phyloP scores from a whole-genome alignment of 2,329 filamentous ascomycete genomes.

The Aureobasidium sp. region DNA sequence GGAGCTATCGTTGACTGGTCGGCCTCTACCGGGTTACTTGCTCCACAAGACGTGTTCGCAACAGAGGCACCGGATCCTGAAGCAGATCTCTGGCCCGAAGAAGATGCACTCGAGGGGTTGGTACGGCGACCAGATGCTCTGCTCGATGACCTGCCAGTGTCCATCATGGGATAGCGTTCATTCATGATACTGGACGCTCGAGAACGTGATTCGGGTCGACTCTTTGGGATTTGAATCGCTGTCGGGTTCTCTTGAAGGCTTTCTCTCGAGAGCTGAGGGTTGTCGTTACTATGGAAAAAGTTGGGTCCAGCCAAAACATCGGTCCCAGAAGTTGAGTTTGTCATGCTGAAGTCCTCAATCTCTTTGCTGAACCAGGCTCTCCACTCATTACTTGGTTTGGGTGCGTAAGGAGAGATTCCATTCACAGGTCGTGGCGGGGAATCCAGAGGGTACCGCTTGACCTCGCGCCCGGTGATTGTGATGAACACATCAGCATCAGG shows the following conservation, averaged over 20 bases:
- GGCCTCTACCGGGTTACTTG: background rate
- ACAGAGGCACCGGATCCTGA: slow-evolving; percentile 2
- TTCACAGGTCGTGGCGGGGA: slow-evolving; percentile 18
- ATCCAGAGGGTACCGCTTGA: slow-evolving; percentile 36
- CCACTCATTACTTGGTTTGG: slow-evolving; percentile 39
- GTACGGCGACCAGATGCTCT: slow-evolving; percentile 7
- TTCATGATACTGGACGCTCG: slow-evolving; percentile 36
- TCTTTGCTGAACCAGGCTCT: slow-evolving; percentile 42
- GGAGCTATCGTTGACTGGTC: background rate
- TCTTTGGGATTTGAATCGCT: slow-evolving; percentile 18
- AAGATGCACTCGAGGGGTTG: background rate
- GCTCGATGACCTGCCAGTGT: slow-evolving; percentile 28
- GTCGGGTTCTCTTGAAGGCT: slow-evolving; percentile 16
- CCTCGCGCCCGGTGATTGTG: slow-evolving; percentile 38
- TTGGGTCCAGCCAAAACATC: slow-evolving; percentile 22
- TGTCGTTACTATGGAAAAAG: background rate
- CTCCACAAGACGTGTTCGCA: background rate
- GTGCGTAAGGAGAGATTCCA: slow-evolving; percentile 21
- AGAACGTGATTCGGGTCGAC: slow-evolving; percentile 18
- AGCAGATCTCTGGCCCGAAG: background rate
- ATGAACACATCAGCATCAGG: slow-evolving; percentile 33
- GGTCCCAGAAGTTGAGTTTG: slow-evolving; percentile 24
- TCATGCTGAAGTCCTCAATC: slow-evolving; percentile 32
- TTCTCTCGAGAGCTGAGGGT: slow-evolving; percentile 3
- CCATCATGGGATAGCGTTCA: slow-evolving; percentile 38